phyloP scores from a whole-genome alignment of 2,329 filamentous ascomycete species.

The Trichoderma oligosporum region DNA sequence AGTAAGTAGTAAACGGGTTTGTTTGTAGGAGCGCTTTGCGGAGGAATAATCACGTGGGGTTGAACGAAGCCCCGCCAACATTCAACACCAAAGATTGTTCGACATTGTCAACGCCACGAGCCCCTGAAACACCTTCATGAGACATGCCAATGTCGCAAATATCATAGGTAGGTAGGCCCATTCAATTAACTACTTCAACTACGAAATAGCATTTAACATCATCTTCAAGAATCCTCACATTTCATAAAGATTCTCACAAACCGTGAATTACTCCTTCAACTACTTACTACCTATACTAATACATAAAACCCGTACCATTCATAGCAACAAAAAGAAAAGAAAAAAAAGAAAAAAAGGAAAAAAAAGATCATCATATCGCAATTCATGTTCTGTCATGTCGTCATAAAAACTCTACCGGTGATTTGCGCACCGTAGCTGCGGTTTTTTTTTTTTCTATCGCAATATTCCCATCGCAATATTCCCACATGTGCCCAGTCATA shows the following conservation, averaged over 20 bases:
- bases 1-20: neutral
- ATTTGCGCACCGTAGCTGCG: constrained; percentile 13
- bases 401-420: constrained; percentile 17
- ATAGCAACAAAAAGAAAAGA: neutral
- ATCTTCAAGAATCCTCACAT: too few species aligned
- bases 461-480: constrained; percentile 4
- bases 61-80: neutral
- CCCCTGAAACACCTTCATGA: neutral
- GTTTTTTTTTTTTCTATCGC: constrained; percentile 20
- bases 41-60: constrained; percentile 15
- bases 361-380: constrained; percentile 10
- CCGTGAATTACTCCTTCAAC: neutral
- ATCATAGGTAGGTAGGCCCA: too few species aligned
- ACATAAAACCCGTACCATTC: neutral
- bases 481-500: constrained; percentile 16
- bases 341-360: neutral
- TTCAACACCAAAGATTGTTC: neutral
- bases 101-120: neutral
- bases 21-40: neutral
- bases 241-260: too few species aligned
- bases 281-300: neutral
- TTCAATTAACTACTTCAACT: too few species aligned
- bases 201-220: too few species aligned
- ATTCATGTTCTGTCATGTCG: constrained; percentile 16
- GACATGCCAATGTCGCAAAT: too few species aligned